Conservation (phyloP, 2,329 filamentous ascomycete genomes). For the Alternaria novae-zelandiae region DNA sequence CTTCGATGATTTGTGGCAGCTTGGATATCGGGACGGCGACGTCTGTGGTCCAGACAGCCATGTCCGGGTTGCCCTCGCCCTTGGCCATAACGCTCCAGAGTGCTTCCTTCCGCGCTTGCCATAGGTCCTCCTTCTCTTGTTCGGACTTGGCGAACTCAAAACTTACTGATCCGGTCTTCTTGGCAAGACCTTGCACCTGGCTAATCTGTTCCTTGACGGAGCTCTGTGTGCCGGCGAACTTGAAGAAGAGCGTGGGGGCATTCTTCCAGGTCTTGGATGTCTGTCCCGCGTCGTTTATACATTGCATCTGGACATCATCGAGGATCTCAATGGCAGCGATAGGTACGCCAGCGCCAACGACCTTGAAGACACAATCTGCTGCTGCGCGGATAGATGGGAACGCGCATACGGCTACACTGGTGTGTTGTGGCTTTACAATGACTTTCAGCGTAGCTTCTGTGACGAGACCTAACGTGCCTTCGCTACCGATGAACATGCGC, state of each 20-base stretch:
- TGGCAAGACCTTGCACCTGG: slow-evolving; percentile 68
- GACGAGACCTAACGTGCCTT: slow-evolving; percentile 88
- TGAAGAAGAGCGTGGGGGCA: slow-evolving; percentile 75
- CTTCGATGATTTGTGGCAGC: slow-evolving; percentile 76
- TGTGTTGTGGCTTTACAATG: slow-evolving; percentile 78
- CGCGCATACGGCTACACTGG: slow-evolving; percentile 76
- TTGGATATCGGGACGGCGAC: slow-evolving; percentile 78
- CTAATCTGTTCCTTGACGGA: slow-evolving; percentile 80
- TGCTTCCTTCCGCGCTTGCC: slow-evolving; percentile 77
- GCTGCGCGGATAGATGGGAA: slow-evolving; percentile 72
- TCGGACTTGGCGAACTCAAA: slow-evolving; percentile 73
- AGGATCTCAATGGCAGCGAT: slow-evolving; percentile 92
- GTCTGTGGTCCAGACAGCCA: slow-evolving; percentile 78
- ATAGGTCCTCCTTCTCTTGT: slow-evolving; percentile 72
- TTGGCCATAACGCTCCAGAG: slow-evolving; percentile 75
- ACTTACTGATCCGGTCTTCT: slow-evolving; percentile 65
- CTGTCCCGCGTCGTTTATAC: slow-evolving; percentile 71
- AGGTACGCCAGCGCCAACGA: slow-evolving; percentile 81
- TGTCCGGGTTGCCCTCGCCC: slow-evolving; percentile 62
- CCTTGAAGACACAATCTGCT: slow-evolving; percentile 78
- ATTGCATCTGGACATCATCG: slow-evolving; percentile 87
- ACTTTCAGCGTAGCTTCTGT: slow-evolving; percentile 91
- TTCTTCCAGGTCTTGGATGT: slow-evolving; percentile 72
- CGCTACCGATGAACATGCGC: slow-evolving; percentile 85
- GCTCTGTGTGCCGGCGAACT: slow-evolving; percentile 71